Conservation (phyloP, 257 asterid species). For the Jacaranda mimosifolia region DNA sequence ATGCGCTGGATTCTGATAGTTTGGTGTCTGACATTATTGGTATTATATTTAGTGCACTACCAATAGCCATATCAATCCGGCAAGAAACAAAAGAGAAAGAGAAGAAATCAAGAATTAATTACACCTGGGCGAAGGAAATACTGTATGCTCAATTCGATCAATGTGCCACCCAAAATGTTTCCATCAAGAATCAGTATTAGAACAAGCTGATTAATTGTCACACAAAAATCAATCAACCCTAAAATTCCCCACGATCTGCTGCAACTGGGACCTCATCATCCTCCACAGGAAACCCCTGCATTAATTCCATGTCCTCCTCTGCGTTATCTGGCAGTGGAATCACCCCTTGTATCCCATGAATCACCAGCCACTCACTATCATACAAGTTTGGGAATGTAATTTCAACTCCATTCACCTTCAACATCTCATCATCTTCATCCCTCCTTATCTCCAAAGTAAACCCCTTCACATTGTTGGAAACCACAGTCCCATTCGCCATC, state of each 20-base stretch:
- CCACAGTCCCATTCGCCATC: slow-evolving; percentile 53
- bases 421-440: slow-evolving; percentile 40
- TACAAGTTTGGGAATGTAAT: slow-evolving; percentile 72
- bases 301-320: slow-evolving; percentile 40
- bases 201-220: too few relatives aligned
- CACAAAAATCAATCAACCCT: not conserved
- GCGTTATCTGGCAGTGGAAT: slow-evolving; percentile 53
- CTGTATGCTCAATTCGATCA: not conserved
- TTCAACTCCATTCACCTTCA: slow-evolving; percentile 69
- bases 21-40: not conserved
- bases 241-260: slow-evolving; percentile 46
- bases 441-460: slow-evolving; percentile 50
- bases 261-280: slow-evolving; percentile 17
- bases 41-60: too few relatives aligned
- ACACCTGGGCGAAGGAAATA: not conserved
- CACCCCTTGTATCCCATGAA: slow-evolving; percentile 68
- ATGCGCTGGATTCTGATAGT: too few relatives aligned
- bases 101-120: too few relatives aligned
- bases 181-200: not conserved
- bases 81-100: too few relatives aligned
- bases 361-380: slow-evolving; percentile 57
- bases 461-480: slow-evolving; percentile 55
- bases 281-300: slow-evolving; percentile 28
- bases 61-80: too few relatives aligned
- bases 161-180: not conserved